phyloP scores from a whole-genome alignment of 2,329 filamentous ascomycete species.

The Penicillium sp. region DNA sequence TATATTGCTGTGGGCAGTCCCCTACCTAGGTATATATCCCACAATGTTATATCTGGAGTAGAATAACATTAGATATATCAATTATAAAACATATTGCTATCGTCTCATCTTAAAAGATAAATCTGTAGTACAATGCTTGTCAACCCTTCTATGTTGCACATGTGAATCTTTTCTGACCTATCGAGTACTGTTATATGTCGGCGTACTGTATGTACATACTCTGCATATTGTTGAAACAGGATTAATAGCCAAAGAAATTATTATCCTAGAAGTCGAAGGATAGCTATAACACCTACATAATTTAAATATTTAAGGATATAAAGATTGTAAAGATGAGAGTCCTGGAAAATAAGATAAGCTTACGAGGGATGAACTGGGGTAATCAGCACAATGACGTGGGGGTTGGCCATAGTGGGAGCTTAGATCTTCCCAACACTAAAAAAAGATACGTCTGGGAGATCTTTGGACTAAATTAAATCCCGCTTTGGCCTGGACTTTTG shows the following conservation, averaged over 20 bases:
- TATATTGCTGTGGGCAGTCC: neutral
- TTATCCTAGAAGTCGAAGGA: neutral
- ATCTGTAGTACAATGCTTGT: neutral
- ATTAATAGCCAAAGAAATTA: neutral
- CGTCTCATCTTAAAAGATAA: neutral
- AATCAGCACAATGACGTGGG: slow-evolving; percentile 6
- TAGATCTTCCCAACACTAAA: neutral
- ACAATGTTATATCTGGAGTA: neutral
- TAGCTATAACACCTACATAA: neutral
- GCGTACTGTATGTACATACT: neutral
- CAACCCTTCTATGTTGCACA: neutral
- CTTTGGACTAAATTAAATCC: slow-evolving; percentile 1
- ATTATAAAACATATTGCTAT: neutral
- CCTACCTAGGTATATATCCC: neutral
- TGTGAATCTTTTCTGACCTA: slow-evolving; percentile 1
- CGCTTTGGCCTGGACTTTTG: neutral
- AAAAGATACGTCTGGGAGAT: neutral
- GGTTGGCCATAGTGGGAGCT: neutral
- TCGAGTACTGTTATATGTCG: neutral
- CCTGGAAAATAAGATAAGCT: neutral
- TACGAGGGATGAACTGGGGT: neutral
- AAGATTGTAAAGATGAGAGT: no score
- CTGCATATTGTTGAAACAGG: neutral
- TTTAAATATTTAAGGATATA: neutral
- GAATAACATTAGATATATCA: neutral